Conservation (phyloP, 306 rosid genomes). For the Bauhinia variegata region DNA sequence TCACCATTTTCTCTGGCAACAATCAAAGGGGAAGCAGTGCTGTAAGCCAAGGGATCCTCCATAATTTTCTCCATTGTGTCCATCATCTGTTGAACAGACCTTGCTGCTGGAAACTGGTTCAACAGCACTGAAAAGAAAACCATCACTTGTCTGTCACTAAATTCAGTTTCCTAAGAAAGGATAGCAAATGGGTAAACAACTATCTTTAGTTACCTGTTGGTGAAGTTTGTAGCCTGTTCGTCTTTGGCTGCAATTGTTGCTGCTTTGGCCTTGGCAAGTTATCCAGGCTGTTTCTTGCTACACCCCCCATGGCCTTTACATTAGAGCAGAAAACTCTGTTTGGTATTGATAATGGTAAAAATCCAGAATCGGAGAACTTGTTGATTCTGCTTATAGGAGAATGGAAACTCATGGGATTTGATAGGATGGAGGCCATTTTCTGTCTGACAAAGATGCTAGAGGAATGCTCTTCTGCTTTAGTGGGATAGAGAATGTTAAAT, state of each 20-base stretch:
- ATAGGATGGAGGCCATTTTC: conserved; percentile 31
- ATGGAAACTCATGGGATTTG: background rate
- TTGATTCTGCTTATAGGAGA: conserved; percentile 3
- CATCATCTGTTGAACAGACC: conserved; percentile 44
- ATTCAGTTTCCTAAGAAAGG: background rate
- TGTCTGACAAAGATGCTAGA: background rate
- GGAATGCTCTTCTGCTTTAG: background rate
- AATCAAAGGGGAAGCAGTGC: conserved; percentile 28
- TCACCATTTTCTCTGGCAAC: conserved; percentile 28
- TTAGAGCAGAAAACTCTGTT: conserved; percentile 4
- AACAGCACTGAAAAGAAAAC: conserved; percentile 21
- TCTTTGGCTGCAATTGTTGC: conserved; percentile 33
- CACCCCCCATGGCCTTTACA: conserved; percentile 36
- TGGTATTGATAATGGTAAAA: conserved; percentile 22
- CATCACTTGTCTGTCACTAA: conserved; percentile 21
- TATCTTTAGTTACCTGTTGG: conserved; percentile 38
- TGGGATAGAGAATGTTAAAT: background rate
- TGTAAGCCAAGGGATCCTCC: conserved; percentile 36
- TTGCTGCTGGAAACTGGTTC: conserved; percentile 44
- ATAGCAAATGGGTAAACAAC: background rate
- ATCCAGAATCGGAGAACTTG: conserved; percentile 10
- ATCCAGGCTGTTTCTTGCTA: background rate
- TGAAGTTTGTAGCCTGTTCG: conserved; percentile 31
- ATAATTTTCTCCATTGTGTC: conserved; percentile 46
- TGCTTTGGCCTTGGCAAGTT: conserved; percentile 27